Conservation (phyloP, 495 filamentous ascomycete genomes). For the Daldinia vernicosa region DNA sequence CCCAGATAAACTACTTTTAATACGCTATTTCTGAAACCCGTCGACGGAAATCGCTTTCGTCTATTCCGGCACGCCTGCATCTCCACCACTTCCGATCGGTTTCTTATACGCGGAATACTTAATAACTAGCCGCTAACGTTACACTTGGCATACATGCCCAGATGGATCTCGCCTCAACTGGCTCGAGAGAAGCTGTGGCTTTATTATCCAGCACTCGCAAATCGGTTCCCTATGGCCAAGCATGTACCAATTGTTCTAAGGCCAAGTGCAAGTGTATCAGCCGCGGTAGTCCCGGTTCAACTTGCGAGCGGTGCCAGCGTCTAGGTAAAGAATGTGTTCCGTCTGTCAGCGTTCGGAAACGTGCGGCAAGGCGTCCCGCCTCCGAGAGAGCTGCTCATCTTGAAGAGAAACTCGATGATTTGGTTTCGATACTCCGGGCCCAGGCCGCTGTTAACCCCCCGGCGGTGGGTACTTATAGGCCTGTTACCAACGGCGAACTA, state of each 20-base stretch:
- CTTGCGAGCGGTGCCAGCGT: conserved; percentile 64
- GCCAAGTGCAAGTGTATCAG: conserved; percentile 66
- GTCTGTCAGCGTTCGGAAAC: conserved; percentile 52
- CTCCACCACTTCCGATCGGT: conserved; percentile 16
- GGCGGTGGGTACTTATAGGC: conserved; percentile 8
- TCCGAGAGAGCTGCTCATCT: conserved; percentile 53
- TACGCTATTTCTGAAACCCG: conserved; percentile 8
- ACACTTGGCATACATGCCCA: conserved; percentile 6
- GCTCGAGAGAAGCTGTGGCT: conserved; percentile 7
- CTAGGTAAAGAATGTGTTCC: conserved; percentile 53
- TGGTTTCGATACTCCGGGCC: conserved; percentile 53
- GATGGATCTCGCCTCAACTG: conserved; percentile 32
- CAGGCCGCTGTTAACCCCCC: conserved; percentile 40
- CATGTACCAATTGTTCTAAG: conserved; percentile 64
- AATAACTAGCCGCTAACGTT: background rate
- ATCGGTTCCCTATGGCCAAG: conserved; percentile 53
- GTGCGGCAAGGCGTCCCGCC: conserved; percentile 37
- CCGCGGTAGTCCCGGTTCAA: conserved; percentile 44
- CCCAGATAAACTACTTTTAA: background rate
- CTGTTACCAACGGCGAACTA: conserved; percentile 15
- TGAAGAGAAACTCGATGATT: conserved; percentile 57
- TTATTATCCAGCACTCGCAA: conserved; percentile 17
- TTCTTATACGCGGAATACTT: background rate
- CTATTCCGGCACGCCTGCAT: conserved; percentile 15
- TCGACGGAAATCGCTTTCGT: conserved; percentile 17